phyloP scores from a whole-genome alignment of 306 rosid genomes.

The Datisca glomerata region DNA sequence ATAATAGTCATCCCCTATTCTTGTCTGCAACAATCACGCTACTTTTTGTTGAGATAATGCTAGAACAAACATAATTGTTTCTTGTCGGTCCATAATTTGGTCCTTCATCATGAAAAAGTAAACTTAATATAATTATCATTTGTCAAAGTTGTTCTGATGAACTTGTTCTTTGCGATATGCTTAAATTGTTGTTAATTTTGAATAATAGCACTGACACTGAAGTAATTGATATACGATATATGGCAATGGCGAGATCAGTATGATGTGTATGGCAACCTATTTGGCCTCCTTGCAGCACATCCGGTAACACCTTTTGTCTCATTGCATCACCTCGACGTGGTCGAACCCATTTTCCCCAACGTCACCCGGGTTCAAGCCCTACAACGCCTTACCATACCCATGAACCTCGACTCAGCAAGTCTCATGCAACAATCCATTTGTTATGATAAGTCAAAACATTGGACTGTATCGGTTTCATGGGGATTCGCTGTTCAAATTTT shows the following conservation, averaged over 20 bases:
- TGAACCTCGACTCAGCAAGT: slow-evolving; percentile 40
- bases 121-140: too few species aligned
- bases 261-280: slow-evolving; percentile 59
- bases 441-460: slow-evolving; percentile 37
- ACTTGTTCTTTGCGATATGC: too few species aligned
- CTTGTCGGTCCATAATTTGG: too few species aligned
- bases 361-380: slow-evolving; percentile 35
- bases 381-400: slow-evolving; percentile 28
- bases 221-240: not conserved
- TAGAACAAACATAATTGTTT: too few species aligned
- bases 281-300: slow-evolving; percentile 73
- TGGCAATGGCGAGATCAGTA: slow-evolving; percentile 25
- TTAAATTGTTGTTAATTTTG: not conserved
- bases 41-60: too few species aligned
- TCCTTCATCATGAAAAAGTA: too few species aligned
- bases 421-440: slow-evolving; percentile 71
- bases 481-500: slow-evolving; percentile 66
- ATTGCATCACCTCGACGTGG: slow-evolving; percentile 64
- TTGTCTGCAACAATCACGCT: too few species aligned
- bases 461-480: slow-evolving; percentile 71
- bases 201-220: not conserved
- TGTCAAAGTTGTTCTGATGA: too few species aligned
- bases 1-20: too few species aligned
- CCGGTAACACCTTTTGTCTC: slow-evolving; percentile 54
- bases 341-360: slow-evolving; percentile 59